Conservation (phyloP, 805 yeast species). For the Saccharomyces paradoxus region DNA sequence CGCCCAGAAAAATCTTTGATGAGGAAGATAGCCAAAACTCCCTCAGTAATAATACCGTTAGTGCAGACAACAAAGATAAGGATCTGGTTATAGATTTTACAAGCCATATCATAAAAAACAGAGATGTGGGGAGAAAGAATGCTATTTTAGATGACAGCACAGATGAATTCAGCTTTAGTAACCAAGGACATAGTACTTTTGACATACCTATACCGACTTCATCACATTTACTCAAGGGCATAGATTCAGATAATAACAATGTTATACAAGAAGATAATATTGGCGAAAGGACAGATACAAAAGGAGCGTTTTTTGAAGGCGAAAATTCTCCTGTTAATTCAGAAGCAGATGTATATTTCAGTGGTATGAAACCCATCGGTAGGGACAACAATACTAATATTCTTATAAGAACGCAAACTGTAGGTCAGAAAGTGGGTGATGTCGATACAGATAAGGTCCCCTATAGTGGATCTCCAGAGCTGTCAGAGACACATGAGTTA, state of each 20-base stretch:
- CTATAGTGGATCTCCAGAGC: not conserved
- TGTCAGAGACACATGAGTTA: not conserved
- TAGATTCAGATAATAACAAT: not conserved
- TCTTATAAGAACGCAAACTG: not conserved
- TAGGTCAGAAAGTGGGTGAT: not conserved
- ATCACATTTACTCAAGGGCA: not conserved
- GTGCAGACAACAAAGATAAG: slow-evolving; percentile 2
- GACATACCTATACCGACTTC: slow-evolving; percentile 16
- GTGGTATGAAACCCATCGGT: not conserved
- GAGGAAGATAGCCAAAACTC: slow-evolving; percentile 1
- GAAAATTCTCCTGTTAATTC: not conserved
- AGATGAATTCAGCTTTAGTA: slow-evolving; percentile 27
- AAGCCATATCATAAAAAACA: slow-evolving; percentile 17
- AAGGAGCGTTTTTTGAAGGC: not conserved
- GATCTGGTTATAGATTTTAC: slow-evolving; percentile 17
- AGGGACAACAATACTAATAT: not conserved
- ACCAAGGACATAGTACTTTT: slow-evolving; percentile 25
- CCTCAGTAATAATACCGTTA: not conserved
- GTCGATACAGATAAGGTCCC: not conserved
- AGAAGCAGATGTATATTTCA: not conserved
- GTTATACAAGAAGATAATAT: slow-evolving; percentile 1
- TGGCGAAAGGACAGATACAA: slow-evolving; percentile 4
- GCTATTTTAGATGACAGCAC: slow-evolving; percentile 26
- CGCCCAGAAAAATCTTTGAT: slow-evolving; percentile 10
- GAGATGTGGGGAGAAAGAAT: slow-evolving; percentile 18